Evolutionary conservation across 2,329 filamentous ascomycete species (phyloP).

Genomic region (Calonectria ilicicola): DNA sequence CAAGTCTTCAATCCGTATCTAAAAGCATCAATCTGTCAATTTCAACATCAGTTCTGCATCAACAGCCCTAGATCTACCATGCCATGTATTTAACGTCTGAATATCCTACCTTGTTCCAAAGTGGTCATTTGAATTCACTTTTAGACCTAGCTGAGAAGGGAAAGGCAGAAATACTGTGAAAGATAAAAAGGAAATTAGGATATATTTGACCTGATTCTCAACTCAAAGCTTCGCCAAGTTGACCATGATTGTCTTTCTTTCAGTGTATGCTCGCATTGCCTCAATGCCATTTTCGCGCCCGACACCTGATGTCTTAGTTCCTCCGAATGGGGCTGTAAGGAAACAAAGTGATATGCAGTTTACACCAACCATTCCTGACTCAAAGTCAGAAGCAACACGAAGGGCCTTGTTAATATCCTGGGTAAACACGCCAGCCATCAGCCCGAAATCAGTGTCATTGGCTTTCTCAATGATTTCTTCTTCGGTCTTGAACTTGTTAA

Average conservation of each 20-base stretch:
- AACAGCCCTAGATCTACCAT: no score
- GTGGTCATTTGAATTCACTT: no score
- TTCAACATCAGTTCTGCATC: no score
- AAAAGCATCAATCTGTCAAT: no score
- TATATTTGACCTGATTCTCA: neutral
- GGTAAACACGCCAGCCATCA: conserved; percentile 67
- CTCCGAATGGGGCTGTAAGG: conserved; percentile 60
- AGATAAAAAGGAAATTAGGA: no score
- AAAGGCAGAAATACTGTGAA: no score
- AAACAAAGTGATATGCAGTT: conserved; percentile 61
- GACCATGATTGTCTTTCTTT: conserved; percentile 63
- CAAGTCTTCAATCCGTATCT: no score
- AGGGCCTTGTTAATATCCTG: conserved; percentile 73
- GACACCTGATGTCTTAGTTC: conserved; percentile 61
- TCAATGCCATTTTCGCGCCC: conserved; percentile 62
- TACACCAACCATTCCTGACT: conserved; percentile 79
- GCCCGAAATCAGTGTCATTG: conserved; percentile 63
- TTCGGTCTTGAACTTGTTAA: conserved; percentile 67
- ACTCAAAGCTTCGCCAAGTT: conserved; percentile 45
- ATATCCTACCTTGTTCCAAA: no score
- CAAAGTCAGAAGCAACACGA: conserved; percentile 64
- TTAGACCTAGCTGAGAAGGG: no score
- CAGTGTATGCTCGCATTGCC: conserved; percentile 60
- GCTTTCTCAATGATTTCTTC: conserved; percentile 66
- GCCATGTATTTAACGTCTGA: no score